Base-by-base conservation (phyloP, 495 filamentous ascomycete genomes). In the Cetradonia linearis region DNA sequence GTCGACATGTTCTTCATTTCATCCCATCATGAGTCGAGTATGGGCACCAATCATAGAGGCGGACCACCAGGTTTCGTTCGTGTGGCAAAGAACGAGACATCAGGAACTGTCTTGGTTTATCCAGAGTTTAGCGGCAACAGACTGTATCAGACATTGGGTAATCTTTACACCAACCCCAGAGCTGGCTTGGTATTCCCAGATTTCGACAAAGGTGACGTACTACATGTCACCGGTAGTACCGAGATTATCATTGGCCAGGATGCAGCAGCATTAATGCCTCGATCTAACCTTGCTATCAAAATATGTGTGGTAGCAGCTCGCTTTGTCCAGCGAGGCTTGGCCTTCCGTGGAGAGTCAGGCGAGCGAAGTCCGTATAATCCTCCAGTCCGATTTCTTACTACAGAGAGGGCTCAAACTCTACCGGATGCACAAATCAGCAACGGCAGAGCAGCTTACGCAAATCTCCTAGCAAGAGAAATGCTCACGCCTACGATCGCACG, bases 41-140 rank as follows among this genome's bases (percentile, higher is more conserved):
- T 95, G 89, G 88, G 91, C 68, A 86, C 84, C n/a, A 93, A 93
- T 67, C 82, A 87, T 62, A 81, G 89, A 28, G 88, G 89, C 40
- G 88, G 89, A 0, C 77, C 86, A 6, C 74, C 77, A 27, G 89
- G 89, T 3, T 91, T 92, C 70, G 73, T 89, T 9, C 78, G 88
- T 28, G 73, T 91, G 28, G 57, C 83, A 0, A 74, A 73, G 30
- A 86, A 87, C 67, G 67, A 71, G 23, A 60, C 71, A 3, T 66
- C 61, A 33, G 79, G 75, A 0, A 69, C 74, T 5, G 77, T 79
- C 3, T 66, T 92, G 31, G 76, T 83, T 18, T 93, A 86, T 70
- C 87, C 88, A 0, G 89, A 93, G 69, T 89, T 87, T 69, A 87
- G 84, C 31, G 88, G 88, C 4, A 91, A 95, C 69, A 74, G 86